Base-by-base conservation (phyloP, 192 early-diverging fungal genomes). In the Podila epigama region DNA sequence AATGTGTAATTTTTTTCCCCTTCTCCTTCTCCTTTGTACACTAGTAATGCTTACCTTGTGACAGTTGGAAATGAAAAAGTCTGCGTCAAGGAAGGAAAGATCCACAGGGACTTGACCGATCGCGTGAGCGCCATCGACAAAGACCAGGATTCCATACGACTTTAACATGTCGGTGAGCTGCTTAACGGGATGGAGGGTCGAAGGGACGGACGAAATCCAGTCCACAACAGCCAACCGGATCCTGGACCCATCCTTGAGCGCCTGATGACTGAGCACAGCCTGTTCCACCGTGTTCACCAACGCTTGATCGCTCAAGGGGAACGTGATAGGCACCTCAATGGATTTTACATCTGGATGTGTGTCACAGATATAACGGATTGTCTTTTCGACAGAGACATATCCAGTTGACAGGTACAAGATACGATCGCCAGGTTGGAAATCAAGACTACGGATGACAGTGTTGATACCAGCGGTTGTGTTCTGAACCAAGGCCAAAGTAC, bases 61-160 rank as follows among this genome's bases (percentile, higher is more conserved):
- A 59, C 80, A 83, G 66, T 89, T 89, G 40, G 84, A 83, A n/a
- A 88, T 85, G 54, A 86, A 89, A 56, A 89, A 93, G 60, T 93
- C 92, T 1, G 90, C 85, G 51, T 81, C 66, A 16, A 83, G 63
- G 39, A 83, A 81, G 22, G 62, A 60, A 7, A 91, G 40, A 37
- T 90, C 68, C 2, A 91, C 52, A 36, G 86, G 87, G 22, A 92
- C 84, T 67, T 91, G 90, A 11, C 89, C 89, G 51, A 92, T 84
- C 22, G 88, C 68, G 63, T 92, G 91, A 9, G 91, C 90, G 39
- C 86, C 91, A 67, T 92, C 91, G 15, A 92, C 78, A 60, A 87
- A 68, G 6, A 84, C 84, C 41, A 87, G 51, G 63, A 91, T 87
- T 18, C 81, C 68, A 56, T 89, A 57, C 22, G 82, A 58, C 16